These are phyloP conservation scores for Entomortierella parvispora DNA, from an alignment of 192 early-diverging fungal genomes.

Conservation along the genomic window DNA sequence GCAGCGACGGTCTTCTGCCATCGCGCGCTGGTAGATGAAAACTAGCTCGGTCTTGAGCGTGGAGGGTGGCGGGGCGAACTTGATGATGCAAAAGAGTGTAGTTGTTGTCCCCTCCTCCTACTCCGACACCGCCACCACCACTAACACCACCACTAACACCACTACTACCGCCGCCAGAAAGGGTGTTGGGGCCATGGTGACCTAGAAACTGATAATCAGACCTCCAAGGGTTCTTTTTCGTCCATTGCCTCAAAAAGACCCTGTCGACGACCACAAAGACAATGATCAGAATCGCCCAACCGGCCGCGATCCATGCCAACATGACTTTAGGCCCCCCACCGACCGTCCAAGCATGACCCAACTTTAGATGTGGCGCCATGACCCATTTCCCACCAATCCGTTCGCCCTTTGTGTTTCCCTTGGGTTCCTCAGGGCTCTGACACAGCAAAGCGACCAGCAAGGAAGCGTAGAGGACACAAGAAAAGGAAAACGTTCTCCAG, in stretches of 20 bases:
- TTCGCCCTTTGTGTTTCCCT: slow-evolving; percentile 25
- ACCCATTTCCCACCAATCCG: slow-evolving; percentile 47
- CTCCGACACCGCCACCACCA: not conserved
- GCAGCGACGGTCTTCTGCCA: not conserved
- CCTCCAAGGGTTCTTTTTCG: not conserved
- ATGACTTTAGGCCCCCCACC: slow-evolving; percentile 52
- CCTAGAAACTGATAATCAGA: too few species aligned
- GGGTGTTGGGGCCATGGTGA: too few species aligned
- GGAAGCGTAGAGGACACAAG: slow-evolving; percentile 75
- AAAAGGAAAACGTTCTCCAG: slow-evolving; percentile 72
- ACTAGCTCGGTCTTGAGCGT: not conserved
- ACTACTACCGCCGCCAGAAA: not conserved
- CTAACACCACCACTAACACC: not conserved
- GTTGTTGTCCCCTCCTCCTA: not conserved
- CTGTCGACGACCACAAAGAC: slow-evolving; percentile 57
- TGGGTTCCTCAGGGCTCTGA: slow-evolving; percentile 43
- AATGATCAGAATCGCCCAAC: slow-evolving; percentile 65
- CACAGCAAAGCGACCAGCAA: slow-evolving; percentile 73
- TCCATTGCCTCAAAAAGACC: slow-evolving; percentile 39
- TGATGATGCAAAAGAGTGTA: too few species aligned
- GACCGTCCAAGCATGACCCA: slow-evolving; percentile 27
- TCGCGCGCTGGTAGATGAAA: not conserved
- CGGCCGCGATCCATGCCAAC: slow-evolving; percentile 62
- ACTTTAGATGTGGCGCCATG: slow-evolving; percentile 31
- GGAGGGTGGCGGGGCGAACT: not conserved